phyloP scores from a whole-genome alignment of 768 basidiomycete species.

The Pholiota conissans region DNA sequence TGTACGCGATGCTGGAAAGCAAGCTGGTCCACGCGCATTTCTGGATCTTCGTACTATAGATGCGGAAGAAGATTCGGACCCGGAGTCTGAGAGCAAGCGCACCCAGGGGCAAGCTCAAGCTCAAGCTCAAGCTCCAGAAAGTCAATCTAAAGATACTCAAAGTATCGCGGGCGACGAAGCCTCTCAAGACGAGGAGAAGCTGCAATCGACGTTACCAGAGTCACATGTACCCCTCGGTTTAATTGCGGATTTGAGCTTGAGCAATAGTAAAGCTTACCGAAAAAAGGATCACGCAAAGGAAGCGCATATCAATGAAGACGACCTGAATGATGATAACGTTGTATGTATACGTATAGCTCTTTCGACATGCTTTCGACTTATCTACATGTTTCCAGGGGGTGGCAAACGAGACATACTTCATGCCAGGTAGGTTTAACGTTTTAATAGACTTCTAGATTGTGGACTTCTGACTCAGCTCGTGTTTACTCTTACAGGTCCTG shows the following conservation, averaged over 20 bases:
- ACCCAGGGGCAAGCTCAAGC: conserved; percentile 18
- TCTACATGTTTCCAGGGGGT: conserved; percentile 53
- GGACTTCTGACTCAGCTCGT: conserved; percentile 4
- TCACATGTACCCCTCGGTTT: conserved; percentile 74
- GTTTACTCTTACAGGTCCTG: conserved; percentile 54
- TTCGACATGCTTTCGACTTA: conserved; percentile 6
- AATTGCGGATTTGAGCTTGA: conserved; percentile 70
- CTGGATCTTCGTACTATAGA: conserved; percentile 36
- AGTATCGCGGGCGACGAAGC: conserved; percentile 32
- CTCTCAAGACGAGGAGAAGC: conserved; percentile 43
- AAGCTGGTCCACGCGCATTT: conserved; percentile 44
- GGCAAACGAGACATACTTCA: conserved; percentile 78
- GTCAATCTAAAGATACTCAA: conserved; percentile 21
- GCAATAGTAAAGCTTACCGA: conserved; percentile 45
- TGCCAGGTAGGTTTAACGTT: conserved; percentile 54
- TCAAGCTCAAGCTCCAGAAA: conserved; percentile 4
- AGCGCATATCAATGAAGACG: conserved; percentile 36
- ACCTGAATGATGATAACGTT: conserved; percentile 63
- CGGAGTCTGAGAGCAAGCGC: conserved; percentile 32
- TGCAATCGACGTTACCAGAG: conserved; percentile 58
- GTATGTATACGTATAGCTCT: conserved; percentile 35
- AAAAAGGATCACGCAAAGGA: conserved; percentile 39
- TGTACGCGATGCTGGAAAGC: conserved; percentile 48
- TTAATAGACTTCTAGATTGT: background rate
- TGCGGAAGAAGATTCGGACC: conserved; percentile 43